phyloP scores from a whole-genome alignment of 2,329 filamentous ascomycete species.

The Cladosporium sp. region DNA sequence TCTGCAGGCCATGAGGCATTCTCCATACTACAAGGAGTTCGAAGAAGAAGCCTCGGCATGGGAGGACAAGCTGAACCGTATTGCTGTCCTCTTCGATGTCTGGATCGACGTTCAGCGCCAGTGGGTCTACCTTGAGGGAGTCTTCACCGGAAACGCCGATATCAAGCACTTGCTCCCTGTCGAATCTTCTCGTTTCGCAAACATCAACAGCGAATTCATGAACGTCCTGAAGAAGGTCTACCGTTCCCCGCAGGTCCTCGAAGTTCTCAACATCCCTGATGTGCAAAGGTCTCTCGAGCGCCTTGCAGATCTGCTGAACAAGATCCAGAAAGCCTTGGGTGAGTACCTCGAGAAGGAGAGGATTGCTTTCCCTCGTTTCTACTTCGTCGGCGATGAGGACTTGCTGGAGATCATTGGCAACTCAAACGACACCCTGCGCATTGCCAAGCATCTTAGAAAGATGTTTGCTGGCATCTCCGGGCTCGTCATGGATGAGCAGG shows the following conservation, averaged over 20 bases:
- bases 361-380: constrained; percentile 96
- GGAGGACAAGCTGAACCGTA: constrained; percentile 97
- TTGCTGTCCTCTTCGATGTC: constrained; percentile 96
- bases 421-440: constrained; percentile 92
- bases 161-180: constrained; percentile 97
- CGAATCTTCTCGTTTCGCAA: constrained; percentile 94
- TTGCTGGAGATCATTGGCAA: constrained; percentile 99
- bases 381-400: constrained; percentile 99
- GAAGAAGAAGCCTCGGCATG: constrained; percentile 94
- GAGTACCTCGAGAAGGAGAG: constrained; percentile 98
- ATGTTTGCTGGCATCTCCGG: constrained; percentile 98
- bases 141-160: constrained; percentile 97
- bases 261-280: constrained; percentile 92
- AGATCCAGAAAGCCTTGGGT: constrained; percentile 97
- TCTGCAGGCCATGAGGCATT: constrained; percentile 97
- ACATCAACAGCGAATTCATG: constrained; percentile 98
- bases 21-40: constrained; percentile 98
- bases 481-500: constrained; percentile 84
- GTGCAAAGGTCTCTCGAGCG: constrained; percentile 95
- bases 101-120: constrained; percentile 99
- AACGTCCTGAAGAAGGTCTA: constrained; percentile 99
- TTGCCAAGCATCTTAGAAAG: constrained; percentile 98
- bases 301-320: constrained; percentile 93
- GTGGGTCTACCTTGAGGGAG: constrained; percentile 98
- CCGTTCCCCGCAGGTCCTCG: constrained; percentile 90